These are phyloP conservation scores for Trichosporon sp. DNA, from an alignment of 1,284 basidiomycete species.

Conservation along the genomic window DNA sequence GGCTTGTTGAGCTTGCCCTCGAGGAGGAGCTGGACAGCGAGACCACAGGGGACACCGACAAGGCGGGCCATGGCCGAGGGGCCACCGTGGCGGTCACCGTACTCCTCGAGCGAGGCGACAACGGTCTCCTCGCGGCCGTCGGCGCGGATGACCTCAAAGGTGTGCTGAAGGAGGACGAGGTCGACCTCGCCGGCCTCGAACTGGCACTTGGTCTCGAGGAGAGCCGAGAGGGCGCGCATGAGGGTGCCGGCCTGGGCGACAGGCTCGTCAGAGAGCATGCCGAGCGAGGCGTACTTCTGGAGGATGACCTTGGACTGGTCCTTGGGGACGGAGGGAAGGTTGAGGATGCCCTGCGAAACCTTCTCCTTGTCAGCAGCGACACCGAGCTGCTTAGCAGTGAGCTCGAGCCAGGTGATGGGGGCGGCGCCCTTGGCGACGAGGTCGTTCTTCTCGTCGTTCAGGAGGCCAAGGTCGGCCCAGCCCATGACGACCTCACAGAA, in stretches of 20 bases:
- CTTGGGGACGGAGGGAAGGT: constrained; percentile 66
- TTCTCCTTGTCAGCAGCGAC: constrained; percentile 68
- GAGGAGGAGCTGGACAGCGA: constrained; percentile 76
- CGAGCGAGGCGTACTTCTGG: constrained; percentile 87
- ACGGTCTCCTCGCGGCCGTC: constrained; percentile 81
- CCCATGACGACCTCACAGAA: constrained; percentile 96
- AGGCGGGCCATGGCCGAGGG: constrained; percentile 90
- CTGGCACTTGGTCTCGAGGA: constrained; percentile 84
- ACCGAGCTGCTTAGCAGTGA: constrained; percentile 73
- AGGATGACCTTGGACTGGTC: constrained; percentile 72
- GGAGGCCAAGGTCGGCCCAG: constrained; percentile 82
- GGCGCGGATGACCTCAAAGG: constrained; percentile 80
- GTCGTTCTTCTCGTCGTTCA: constrained; percentile 69
- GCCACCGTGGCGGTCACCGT: constrained; percentile 72
- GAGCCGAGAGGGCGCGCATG: constrained; percentile 90
- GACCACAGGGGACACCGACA: constrained; percentile 90
- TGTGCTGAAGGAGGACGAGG: constrained; percentile 96
- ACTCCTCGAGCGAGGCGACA: constrained; percentile 88
- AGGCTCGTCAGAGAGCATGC: constrained; percentile 73
- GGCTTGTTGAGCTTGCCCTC: constrained; percentile 66
- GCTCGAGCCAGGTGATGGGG: constrained; percentile 70
- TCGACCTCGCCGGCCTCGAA: constrained; percentile 90
- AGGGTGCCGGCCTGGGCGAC: constrained; percentile 70
- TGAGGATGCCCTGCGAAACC: constrained; percentile 67
- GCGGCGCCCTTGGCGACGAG: constrained; percentile 64